Base-by-base conservation (phyloP, 148 eudicot genomes). In the Talinum fruticosum region DNA sequence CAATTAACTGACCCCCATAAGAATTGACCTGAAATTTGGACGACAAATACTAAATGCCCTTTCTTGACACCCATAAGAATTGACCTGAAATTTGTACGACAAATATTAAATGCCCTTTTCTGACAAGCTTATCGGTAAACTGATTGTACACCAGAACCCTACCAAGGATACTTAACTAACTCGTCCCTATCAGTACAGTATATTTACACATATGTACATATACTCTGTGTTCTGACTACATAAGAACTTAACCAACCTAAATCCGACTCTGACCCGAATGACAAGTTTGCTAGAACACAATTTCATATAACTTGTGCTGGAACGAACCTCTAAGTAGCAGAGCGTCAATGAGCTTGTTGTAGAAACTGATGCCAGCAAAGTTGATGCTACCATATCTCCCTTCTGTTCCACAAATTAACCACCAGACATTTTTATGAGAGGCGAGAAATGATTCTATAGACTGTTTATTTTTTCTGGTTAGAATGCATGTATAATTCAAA, bases 321-420 rank as follows among this genome's bases (percentile, higher is more conserved):
- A 24, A 28, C 16, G 23, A 35, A 90, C 93, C 97, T 87, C 83
- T 83, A 32, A 35, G 80, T 66, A 90, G 83, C 51, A 92, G 89
- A 68, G 88, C 82, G 51, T 89, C 84, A 66, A 91, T 87, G 53
- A 89, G 83, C 37, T 84, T 80, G 82, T 76, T 87, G 59, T 89
- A 91, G 76, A 84, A 80, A 44, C 68, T 45, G 75, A 91, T 78
- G 68, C 96, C 93, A 1, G 81, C 88, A 66, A 78, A 70, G 61
- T 89, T 91, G 77, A 89, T 79, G 28, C 79, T 41, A 16, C 97
- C 92, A 41, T 79, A 87, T 78, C 87, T 81, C 26, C 93, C 96
- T 75, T 80, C 93, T 89, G 87, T 72, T 85, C 2, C 59, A 66
- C 49, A 6, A 34, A 44, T 30, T 36, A 19, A 18, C 7, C 23